Base-by-base conservation (phyloP, 352 stramenopile species). In the Pythium sp. region DNA sequence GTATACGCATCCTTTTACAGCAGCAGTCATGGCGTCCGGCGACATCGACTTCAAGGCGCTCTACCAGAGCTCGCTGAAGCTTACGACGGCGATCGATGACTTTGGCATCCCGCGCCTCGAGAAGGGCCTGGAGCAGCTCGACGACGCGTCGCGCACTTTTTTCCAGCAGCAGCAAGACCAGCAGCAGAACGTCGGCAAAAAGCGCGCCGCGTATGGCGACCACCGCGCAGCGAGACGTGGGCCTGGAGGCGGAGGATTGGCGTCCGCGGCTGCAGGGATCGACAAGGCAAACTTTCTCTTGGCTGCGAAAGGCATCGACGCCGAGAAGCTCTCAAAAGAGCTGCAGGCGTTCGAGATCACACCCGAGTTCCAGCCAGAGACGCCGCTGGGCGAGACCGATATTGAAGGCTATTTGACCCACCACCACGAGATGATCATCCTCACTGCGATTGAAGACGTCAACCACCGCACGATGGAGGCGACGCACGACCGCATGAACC, bases 351-450 rank as follows among this genome's bases (percentile, higher is more conserved):
- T 94, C 51, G 84, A 95, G 68, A 78, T 95, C 20, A 73, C 87
- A 64, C 79, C 84, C 11, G 78, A 89, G 41, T 92, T 91, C 58
- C 84, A 94, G 43, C 82, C 89, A 0, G 81, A 93, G 67, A 90
- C 90, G 64, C 80, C 89, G n/a, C 73, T 97, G 41, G 87, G 81
- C 36, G 84, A 91, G 68, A 96, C 86, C 34, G 87, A 97, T 53
- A 81, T 97, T 36, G 87, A 97, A 62, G 87, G 85, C 5, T 96
- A 95, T 74, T 70, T 97, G 58, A 87, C 83, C 51, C 89, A 96
- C 71, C 90, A 97, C 74, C 90, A 97, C 74, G 90, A 97, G 69
- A 96, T 96, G 86, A 95, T 97, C 72, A 82, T 96, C 46, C 73
- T 96, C 34, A 95, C 87, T n/a, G 87, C 90, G 58, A 93, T 97